These are phyloP conservation scores for Hygrophorus russula DNA, from an alignment of 768 basidiomycete genomes.

Conservation along the genomic window DNA sequence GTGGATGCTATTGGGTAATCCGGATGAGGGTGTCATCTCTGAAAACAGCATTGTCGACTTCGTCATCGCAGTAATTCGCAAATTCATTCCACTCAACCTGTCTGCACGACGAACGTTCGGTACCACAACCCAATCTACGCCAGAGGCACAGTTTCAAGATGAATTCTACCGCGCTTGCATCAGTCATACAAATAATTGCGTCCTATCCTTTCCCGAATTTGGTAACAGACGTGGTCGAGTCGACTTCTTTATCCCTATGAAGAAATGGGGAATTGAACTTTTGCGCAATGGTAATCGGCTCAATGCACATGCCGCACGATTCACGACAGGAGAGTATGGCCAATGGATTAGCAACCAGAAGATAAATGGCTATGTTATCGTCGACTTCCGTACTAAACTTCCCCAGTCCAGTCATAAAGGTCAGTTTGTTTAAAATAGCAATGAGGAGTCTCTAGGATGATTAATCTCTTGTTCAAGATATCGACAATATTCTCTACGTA, in stretches of 20 bases:
- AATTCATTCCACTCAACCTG: slow-evolving; percentile 1
- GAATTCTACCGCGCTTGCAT: not conserved
- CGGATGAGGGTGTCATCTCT: not conserved
- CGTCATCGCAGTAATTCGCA: not conserved
- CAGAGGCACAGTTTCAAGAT: slow-evolving; percentile 1
- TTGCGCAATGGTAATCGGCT: slow-evolving; percentile 3
- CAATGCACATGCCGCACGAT: not conserved
- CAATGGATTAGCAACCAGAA: not conserved
- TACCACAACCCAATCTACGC: not conserved
- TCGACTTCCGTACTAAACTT: not conserved
- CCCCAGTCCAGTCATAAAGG: not conserved
- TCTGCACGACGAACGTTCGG: not conserved
- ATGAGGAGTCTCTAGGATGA: not conserved
- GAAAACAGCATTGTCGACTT: slow-evolving; percentile 1
- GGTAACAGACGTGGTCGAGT: not conserved
- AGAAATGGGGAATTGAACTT: slow-evolving; percentile 5
- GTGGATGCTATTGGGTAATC: slow-evolving; percentile 1
- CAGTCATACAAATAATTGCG: not conserved
- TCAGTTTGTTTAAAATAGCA: not conserved
- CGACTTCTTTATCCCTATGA: slow-evolving; percentile 3
- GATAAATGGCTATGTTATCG: not conserved
- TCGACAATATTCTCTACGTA: slow-evolving; percentile 1
- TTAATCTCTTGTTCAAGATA: not conserved
- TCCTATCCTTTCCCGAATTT: slow-evolving; percentile 3
- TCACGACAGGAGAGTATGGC: not conserved